Evolutionary conservation across 768 basidiomycete genomes (phyloP), one percentile per base, ranked within the genome.

Genomic region (Trametes punicea): DNA sequence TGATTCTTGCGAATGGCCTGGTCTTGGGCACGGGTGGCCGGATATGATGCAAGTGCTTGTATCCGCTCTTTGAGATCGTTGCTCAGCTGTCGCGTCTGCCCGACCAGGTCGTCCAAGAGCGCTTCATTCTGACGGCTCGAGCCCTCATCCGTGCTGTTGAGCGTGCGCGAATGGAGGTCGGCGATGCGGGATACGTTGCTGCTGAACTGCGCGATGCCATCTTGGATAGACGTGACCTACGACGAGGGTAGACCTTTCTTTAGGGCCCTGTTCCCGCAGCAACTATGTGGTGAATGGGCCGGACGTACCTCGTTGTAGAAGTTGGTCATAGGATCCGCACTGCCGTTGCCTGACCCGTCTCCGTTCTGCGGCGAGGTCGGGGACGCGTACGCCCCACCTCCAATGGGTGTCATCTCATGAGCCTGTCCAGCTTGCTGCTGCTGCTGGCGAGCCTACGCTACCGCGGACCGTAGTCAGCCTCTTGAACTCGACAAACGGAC

Each of bases 191-290:
- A 61, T 21, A 93, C 77, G 70, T 89, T 90, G 59, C 79, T 74
- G 56, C 85, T 88, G 71, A 88, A 89, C 9, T 77, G 76, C 21
- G 78, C 74, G 33, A 92, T 73, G 50, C 73, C 75, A 56, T 91
- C 88, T 79, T 90, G 88, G 44, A 93, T 73, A 39, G 81, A 82
- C 21, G 86, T 77, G 62, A 93, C 87, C 91, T 93, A 56, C n/a
- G 2, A 42, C 23, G 38, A 3, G 9, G 8, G 40, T n/a, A n/a
- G n/a, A n/a, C n/a, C n/a, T n/a, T n/a, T n/a, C n/a, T n/a, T n/a
- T n/a, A n/a, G n/a, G n/a, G n/a, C n/a, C n/a, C n/a, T n/a, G n/a
- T n/a, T n/a, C n/a, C n/a, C n/a, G n/a, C n/a, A n/a, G n/a, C n/a
- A n/a, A n/a, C n/a, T n/a, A n/a, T n/a, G n/a, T n/a, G n/a, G n/a